Evolutionary conservation across 176 grass and related monocot species (phyloP).

Genomic region (Bothriochloa decipiens): DNA sequence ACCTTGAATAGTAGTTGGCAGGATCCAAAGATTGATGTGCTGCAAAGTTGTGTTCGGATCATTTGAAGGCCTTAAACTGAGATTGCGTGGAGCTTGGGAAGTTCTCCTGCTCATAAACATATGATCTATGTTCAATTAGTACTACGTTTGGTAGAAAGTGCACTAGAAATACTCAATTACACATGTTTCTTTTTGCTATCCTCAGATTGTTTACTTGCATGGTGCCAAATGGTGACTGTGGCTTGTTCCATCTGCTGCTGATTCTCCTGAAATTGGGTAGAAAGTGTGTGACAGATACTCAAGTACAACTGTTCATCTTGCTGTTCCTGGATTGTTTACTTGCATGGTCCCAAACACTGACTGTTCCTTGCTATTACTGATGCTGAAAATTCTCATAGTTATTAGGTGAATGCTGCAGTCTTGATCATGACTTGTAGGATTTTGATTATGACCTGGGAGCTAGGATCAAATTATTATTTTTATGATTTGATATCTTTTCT

Average conservation of each 20-base stretch:
- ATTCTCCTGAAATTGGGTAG: background rate
- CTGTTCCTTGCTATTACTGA: background rate
- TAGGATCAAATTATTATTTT: constrained; percentile 18
- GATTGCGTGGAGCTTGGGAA: background rate
- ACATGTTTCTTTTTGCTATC: background rate
- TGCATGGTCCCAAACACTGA: constrained; percentile 1
- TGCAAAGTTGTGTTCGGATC: background rate
- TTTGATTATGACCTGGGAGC: constrained; percentile 4
- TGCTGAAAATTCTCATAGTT: constrained; percentile 16
- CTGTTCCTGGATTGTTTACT: constrained; percentile 8
- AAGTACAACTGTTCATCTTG: background rate
- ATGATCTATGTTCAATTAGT: constrained; percentile 10
- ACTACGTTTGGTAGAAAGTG: constrained; percentile 9
- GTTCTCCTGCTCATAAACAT: background rate
- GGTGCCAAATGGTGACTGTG: constrained; percentile 1
- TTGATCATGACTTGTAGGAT: background rate
- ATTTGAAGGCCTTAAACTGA: background rate
- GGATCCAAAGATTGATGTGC: background rate
- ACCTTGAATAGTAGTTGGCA: background rate
- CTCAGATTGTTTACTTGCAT: constrained; percentile 5
- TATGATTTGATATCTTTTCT: constrained; percentile 14
- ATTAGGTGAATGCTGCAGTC: constrained; percentile 1
- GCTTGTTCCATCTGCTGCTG: constrained; percentile 2
- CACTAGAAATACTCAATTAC: constrained; percentile 15
- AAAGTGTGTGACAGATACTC: background rate